Base-by-base conservation (phyloP, 2,329 filamentous ascomycete genomes). In the Fusarium sarcochroum region DNA sequence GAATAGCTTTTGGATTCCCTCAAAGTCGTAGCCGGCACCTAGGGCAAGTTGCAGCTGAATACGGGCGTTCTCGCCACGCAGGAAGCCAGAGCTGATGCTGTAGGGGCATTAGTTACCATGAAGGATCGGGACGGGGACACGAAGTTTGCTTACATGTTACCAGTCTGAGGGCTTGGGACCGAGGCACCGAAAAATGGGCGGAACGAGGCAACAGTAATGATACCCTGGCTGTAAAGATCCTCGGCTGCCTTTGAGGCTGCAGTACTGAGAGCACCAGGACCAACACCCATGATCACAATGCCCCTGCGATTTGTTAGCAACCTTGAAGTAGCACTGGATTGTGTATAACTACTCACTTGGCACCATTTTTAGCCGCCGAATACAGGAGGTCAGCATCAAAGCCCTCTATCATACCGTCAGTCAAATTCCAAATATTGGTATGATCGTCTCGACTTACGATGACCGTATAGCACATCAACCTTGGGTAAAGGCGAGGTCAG, bases 401-500 rank as follows among this genome's bases (percentile, higher is more conserved):
- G 27, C 27, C 27, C 27, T 30, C 27, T 30, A 11, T 10, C 27
- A 30, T 13, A 13, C 13, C 10, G 27, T 30, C 27, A 30, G 27
- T 30, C 10, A 13, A 30, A 30, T 11, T 30, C 5, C 10, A 13
- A 13, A 30, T 5, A 30, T 9, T 27, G 27, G 10, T 2, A 13
- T 30, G 10, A 11, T 30, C 27, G 10, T 13, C 10, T 30, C 5
- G 10, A 30, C 27, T 30, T 30, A 30, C 27, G 27, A 10, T 30
- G 27, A 5, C 27, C 27, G 10, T 30, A 30, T 4, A 30, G 27
- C 10, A 85, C 62, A 18, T 84, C 83, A 60, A 83, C 80, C 13
- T 85, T 82, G 17, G 81, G 76, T 0, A 83, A 82, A 5, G 86
- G 77, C 10, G 74, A 71, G 1, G 76, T 79, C 2, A 77, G 68